phyloP scores from a whole-genome alignment of 257 asterid species.

The Scutellaria baicalensis region DNA sequence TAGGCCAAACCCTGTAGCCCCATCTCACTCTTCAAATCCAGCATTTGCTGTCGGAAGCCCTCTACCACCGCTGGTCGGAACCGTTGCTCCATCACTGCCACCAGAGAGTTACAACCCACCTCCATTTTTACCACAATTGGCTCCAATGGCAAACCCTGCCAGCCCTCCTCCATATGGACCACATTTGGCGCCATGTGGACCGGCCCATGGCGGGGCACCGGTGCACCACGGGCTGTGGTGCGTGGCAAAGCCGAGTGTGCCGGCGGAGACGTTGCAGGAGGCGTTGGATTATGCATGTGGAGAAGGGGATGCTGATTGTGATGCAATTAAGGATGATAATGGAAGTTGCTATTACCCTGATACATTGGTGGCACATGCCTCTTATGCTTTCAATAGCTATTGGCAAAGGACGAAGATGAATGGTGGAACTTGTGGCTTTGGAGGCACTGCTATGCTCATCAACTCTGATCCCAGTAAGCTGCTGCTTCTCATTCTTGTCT shows the following conservation, averaged over 20 bases:
- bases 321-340: constrained; percentile 46
- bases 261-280: constrained; percentile 69
- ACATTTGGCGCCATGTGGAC: constrained; percentile 69
- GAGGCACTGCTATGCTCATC: constrained; percentile 88
- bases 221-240: constrained; percentile 70
- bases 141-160: constrained; percentile 39
- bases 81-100: constrained; percentile 29
- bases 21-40: constrained; percentile 31
- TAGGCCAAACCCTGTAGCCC: constrained; percentile 46
- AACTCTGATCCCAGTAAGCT: constrained; percentile 76
- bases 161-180: constrained; percentile 54
- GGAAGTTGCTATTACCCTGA: constrained; percentile 74
- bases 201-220: constrained; percentile 28
- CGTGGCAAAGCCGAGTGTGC: constrained; percentile 94
- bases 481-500: background rate
- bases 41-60: constrained; percentile 43
- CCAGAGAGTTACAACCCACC: constrained; percentile 13
- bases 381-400: constrained; percentile 82
- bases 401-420: constrained; percentile 75
- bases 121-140: constrained; percentile 32
- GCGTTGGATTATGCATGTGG: constrained; percentile 90
- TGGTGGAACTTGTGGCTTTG: constrained; percentile 86
- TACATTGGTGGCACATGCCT: constrained; percentile 73
- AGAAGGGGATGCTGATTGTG: constrained; percentile 80
- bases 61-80: constrained; percentile 72